Evolutionary conservation across 1,284 basidiomycete species (phyloP).

Genomic region (Cronartium quercuum): DNA sequence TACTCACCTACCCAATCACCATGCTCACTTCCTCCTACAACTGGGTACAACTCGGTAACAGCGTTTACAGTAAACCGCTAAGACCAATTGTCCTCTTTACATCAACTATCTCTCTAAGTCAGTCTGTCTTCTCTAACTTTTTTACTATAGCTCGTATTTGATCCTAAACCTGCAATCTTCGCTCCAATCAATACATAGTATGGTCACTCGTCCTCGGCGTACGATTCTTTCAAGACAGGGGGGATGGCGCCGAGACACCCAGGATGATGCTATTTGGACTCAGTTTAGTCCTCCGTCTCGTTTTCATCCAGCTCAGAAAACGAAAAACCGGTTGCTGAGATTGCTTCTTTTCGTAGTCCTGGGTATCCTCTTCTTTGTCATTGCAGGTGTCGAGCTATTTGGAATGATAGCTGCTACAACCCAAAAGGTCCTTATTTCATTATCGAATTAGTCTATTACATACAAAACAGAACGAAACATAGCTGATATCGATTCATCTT

Average conservation of each 20-base stretch:
- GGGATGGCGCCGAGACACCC: conserved; percentile 16
- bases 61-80: conserved; percentile 34
- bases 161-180: background rate
- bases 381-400: conserved; percentile 32
- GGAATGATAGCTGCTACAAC: conserved; percentile 20
- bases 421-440: background rate
- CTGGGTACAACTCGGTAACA: conserved; percentile 6
- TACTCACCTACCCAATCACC: background rate
- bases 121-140: background rate
- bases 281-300: conserved; percentile 13
- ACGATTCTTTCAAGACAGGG: conserved; percentile 29
- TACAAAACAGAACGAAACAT: too few relatives aligned
- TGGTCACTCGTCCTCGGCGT: conserved; percentile 32
- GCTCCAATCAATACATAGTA: background rate
- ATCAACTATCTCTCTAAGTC: conserved; percentile 22
- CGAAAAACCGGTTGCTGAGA: background rate
- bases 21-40: conserved; percentile 7
- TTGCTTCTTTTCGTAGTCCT: conserved; percentile 18
- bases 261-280: conserved; percentile 34
- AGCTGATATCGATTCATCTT: background rate
- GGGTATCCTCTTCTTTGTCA: conserved; percentile 27
- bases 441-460: background rate
- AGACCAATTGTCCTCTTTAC: conserved; percentile 32
- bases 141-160: background rate
- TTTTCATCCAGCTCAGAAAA: background rate